phyloP scores from a whole-genome alignment of 2,329 filamentous ascomycete species.

The Pestalotiopsis sp. region DNA sequence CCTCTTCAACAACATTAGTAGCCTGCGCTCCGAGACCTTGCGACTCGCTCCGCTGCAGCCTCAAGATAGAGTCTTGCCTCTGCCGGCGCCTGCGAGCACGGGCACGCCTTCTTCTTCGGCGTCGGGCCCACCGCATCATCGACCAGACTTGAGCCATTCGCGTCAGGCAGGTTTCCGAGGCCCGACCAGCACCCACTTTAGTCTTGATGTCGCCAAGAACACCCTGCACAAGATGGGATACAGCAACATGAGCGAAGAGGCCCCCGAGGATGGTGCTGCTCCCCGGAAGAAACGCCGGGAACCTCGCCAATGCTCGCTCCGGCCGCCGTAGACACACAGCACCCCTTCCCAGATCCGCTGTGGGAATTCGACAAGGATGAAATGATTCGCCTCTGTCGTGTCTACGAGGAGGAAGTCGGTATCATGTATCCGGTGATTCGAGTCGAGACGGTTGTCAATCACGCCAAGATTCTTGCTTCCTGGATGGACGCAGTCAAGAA shows the following conservation, averaged over 20 bases:
- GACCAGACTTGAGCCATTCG: constrained; percentile 49
- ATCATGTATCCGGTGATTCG: constrained; percentile 89
- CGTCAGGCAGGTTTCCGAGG: constrained; percentile 75
- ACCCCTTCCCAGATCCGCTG: constrained; percentile 67
- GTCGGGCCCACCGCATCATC: constrained; percentile 37
- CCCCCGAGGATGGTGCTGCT: constrained; percentile 50
- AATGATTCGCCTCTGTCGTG: constrained; percentile 74
- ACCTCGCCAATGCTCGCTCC: constrained; percentile 36
- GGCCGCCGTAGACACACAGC: constrained; percentile 39
- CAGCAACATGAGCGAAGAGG: constrained; percentile 61
- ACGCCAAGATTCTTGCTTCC: constrained; percentile 70
- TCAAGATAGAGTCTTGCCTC: constrained; percentile 39
- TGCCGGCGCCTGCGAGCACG: constrained; percentile 40
- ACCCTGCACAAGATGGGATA: constrained; percentile 92
- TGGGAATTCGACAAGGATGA: constrained; percentile 80
- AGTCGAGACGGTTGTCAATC: constrained; percentile 70
- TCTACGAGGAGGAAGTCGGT: constrained; percentile 89
- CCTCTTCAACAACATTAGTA: constrained; percentile 73
- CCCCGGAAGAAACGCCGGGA: constrained; percentile 30
- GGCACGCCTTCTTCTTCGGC: constrained; percentile 40
- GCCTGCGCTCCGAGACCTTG: constrained; percentile 61
- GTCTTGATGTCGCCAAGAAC: constrained; percentile 82
- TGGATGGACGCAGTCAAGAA: constrained; percentile 66
- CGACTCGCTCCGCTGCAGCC: constrained; percentile 49
- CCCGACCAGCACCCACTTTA: constrained; percentile 84